Evolutionary conservation across 2,329 filamentous ascomycete genomes (phyloP), one percentile per base, ranked within the genome.

Genomic region (Lecanoromycetidae sp.): DNA sequence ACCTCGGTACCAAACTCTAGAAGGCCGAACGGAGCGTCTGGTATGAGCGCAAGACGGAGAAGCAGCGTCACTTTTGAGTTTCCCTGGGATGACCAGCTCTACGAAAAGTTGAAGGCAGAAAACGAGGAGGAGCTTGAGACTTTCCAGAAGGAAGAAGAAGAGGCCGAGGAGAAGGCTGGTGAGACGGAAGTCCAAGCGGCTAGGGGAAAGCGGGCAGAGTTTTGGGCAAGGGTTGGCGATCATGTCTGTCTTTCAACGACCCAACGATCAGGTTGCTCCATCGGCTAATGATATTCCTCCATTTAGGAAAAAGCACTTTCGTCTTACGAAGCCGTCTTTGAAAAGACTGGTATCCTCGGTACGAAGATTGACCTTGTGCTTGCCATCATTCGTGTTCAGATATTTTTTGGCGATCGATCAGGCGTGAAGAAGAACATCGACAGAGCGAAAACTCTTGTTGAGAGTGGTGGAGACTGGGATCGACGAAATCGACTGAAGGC

Each of bases 381-480:
- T 48, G 91, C 91, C 57, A 91, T 96, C 70, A 90, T 96, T 70
- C 86, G 91, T 51, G 82, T 95, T 63, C 87, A 85, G 29, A 76
- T 98, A 50, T 98, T 98, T 73, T 98, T 94, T 63, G 87, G 88
- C 55, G 91, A 98, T 67, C 88, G 87, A 68, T 66, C 83, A 33
- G 77, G 91, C 46, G 88, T 94, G 40, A 93, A 94, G 78, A 94
- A 93, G 75, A 85, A 87, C 51, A 77, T 96, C 38, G 87, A 94
- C 60, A 82, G 90, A 35, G 88, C 88, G 57, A 87, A 85, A 69
- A 76, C 84, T 3, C 75, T 98, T 42, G 88, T 98, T 27, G 91
- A 98, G 63, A 84, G 84, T 55, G 91, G 91, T 56, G 91, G 91
- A 65, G 91, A 98, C 67, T 98, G 91, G 91, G 91, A 98, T 65